phyloP scores from a whole-genome alignment of 225 moss, liverwort and hornwort genomes.

The Ulota crispa region DNA sequence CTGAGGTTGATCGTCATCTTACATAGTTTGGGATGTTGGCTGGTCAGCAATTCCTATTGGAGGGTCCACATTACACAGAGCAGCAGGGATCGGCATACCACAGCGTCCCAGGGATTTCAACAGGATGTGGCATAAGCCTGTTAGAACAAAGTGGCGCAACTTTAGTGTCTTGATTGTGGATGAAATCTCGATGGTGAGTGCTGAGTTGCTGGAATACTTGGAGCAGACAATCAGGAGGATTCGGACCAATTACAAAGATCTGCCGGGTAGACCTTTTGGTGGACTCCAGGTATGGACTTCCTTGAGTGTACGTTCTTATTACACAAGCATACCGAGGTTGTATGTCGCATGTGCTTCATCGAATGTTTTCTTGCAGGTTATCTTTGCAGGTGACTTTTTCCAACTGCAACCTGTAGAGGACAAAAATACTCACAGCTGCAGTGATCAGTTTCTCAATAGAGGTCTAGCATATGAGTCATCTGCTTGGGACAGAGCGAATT shows the following conservation, averaged over 20 bases:
- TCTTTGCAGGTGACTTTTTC: constrained; percentile 53
- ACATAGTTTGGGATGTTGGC: not conserved
- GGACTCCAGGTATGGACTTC: constrained; percentile 68
- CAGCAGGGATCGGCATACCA: constrained; percentile 66
- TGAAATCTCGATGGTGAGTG: constrained; percentile 87
- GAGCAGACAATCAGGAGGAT: constrained; percentile 65
- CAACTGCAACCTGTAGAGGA: constrained; percentile 44
- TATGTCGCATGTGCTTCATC: not conserved
- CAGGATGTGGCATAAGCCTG: constrained; percentile 52
- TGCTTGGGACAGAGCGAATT: constrained; percentile 44
- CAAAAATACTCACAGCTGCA: constrained; percentile 22
- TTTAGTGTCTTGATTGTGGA: constrained; percentile 71
- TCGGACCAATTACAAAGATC: constrained; percentile 30
- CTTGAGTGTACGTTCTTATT: constrained; percentile 1
- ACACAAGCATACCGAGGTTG: not conserved
- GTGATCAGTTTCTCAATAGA: constrained; percentile 39
- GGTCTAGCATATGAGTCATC: constrained; percentile 46
- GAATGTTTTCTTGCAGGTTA: constrained; percentile 35
- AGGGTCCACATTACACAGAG: constrained; percentile 70
- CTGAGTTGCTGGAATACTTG: constrained; percentile 70
- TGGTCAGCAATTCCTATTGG: constrained; percentile 67
- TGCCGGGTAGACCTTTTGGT: constrained; percentile 51
- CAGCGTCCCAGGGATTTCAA: constrained; percentile 56
- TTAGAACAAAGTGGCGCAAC: constrained; percentile 60
- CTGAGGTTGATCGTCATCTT: not conserved